These are phyloP conservation scores for Pyricularia sp. DNA, from an alignment of 2,329 filamentous ascomycete species.

Conservation along the genomic window DNA sequence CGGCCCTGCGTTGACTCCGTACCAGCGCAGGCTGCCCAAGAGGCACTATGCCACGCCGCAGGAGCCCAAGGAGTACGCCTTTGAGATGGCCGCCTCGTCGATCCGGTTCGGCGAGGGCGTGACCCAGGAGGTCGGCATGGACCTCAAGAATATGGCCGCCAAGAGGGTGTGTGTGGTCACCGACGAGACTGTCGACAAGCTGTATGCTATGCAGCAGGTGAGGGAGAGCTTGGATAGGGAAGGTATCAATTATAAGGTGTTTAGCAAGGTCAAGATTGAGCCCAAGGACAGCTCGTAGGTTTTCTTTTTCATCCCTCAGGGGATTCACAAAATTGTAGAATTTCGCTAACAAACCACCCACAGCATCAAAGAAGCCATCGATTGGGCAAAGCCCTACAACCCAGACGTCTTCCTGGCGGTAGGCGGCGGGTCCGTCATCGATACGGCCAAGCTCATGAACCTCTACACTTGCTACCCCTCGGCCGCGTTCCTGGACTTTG, in stretches of 20 bases:
- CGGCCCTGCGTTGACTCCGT: conserved; percentile 42
- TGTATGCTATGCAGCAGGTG: conserved; percentile 86
- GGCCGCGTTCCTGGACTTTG: conserved; percentile 92
- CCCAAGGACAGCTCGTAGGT: conserved; percentile 87
- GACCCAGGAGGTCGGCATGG: conserved; percentile 96
- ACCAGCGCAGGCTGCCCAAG: conserved; percentile 23
- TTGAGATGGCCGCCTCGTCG: conserved; percentile 94
- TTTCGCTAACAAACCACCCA: too few relatives aligned
- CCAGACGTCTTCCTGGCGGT: conserved; percentile 92
- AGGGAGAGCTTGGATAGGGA: conserved; percentile 70
- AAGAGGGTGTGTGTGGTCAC: conserved; percentile 89
- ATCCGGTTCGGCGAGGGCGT: conserved; percentile 91
- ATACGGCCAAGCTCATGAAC: conserved; percentile 98
- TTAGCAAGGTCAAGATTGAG: conserved; percentile 72
- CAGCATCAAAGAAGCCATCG: conserved; percentile 83
- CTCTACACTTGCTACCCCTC: conserved; percentile 86
- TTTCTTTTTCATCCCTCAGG: background rate
- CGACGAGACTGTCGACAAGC: conserved; percentile 68
- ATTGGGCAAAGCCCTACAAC: conserved; percentile 67
- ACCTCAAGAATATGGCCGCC: conserved; percentile 82
- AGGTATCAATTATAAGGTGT: conserved; percentile 74
- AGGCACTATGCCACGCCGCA: conserved; percentile 66
- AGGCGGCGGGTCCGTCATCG: conserved; percentile 87
- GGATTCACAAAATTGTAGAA: too few relatives aligned
- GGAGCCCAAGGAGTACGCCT: conserved; percentile 87